phyloP scores from a whole-genome alignment of 2,329 filamentous ascomycete genomes.

The Diaporthe ampelina region DNA sequence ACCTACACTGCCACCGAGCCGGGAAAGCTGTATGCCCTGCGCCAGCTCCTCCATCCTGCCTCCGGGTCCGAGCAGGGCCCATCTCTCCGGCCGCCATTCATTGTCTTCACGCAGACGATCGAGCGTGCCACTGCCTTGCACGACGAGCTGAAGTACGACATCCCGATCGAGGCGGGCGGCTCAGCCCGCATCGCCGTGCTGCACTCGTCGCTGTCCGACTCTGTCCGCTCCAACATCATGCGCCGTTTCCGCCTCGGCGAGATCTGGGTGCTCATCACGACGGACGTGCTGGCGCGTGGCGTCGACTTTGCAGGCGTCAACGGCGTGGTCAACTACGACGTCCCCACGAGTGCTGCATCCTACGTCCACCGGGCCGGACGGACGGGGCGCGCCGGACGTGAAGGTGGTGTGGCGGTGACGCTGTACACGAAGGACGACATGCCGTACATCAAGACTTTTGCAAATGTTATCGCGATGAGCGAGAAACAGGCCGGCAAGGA shows the following conservation, averaged over 20 bases:
- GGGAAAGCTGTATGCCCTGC: constrained; percentile 91
- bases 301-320: constrained; percentile 97
- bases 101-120: constrained; percentile 97
- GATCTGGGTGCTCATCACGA: constrained; percentile 97
- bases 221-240: constrained; percentile 84
- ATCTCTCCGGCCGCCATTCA: constrained; percentile 84
- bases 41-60: constrained; percentile 87
- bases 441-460: constrained; percentile 88
- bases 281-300: constrained; percentile 90
- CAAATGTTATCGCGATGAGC: constrained; percentile 89
- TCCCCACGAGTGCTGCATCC: constrained; percentile 88
- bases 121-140: constrained; percentile 89
- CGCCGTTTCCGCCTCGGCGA: constrained; percentile 90
- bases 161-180: constrained; percentile 88
- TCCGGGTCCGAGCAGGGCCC: constrained; percentile 68
- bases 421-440: constrained; percentile 97
- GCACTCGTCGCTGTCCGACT: constrained; percentile 86
- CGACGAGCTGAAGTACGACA: constrained; percentile 93
- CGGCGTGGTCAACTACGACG: constrained; percentile 97
- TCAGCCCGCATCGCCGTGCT: constrained; percentile 88
- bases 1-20: constrained; percentile 93
- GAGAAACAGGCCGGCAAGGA: constrained; percentile 77
- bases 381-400: constrained; percentile 88
- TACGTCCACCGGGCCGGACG: constrained; percentile 96
- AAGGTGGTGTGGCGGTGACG: constrained; percentile 91